Base-by-base conservation (phyloP, 441 rosid genomes). In the Erysimum pusillum region DNA sequence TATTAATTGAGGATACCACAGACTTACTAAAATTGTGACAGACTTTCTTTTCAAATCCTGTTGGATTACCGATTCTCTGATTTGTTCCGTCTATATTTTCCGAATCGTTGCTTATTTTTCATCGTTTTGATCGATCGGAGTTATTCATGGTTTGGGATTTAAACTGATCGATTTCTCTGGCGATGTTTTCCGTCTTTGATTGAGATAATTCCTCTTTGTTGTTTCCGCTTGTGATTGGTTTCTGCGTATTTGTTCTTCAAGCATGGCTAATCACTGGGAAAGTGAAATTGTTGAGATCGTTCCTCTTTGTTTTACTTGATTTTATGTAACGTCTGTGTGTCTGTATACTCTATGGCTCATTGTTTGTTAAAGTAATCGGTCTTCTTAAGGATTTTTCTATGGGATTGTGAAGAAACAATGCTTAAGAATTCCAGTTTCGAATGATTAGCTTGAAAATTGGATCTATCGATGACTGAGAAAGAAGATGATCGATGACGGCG, bases 51-150 rank as follows among this genome's bases (percentile, higher is more conserved):
- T n/a, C n/a, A n/a, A n/a, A n/a, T 57, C 14, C 9, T 42, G 15
- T 36, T 44, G 46, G 34, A 56, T 71, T 59, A 17, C 22, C 56
- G 44, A 28, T 70, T 65, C 25, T 59, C 41, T 44, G 17, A 2
- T 4, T 45, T 77, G 57, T 62, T 31, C 13, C 31, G 15, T 58
- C 20, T 41, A 6, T 13, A 57, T 41, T 18, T 7, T 9, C 5
- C 31, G 54, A 78, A 73, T 67, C 82, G 56, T 74, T 38, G 75
- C 61, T 25, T 25, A 35, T 44, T 67, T 34, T 8, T 44, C 52
- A 52, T 67, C 60, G 73, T 67, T 60, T 67, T 38, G 64, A 62
- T 79, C 67, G 75, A 61, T 69, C 75, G 59, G 59, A 20, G 7
- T 63, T 44, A 38, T 53, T 60, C 53, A 15, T 31, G 3, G 39